A percentile compares a stretch with the other conserved stretches of the same genome.
These are phyloP conservation scores for Glaciozyma martinii DNA, from an alignment of 768 basidiomycete genomes.

Conservation along the genomic window DNA sequence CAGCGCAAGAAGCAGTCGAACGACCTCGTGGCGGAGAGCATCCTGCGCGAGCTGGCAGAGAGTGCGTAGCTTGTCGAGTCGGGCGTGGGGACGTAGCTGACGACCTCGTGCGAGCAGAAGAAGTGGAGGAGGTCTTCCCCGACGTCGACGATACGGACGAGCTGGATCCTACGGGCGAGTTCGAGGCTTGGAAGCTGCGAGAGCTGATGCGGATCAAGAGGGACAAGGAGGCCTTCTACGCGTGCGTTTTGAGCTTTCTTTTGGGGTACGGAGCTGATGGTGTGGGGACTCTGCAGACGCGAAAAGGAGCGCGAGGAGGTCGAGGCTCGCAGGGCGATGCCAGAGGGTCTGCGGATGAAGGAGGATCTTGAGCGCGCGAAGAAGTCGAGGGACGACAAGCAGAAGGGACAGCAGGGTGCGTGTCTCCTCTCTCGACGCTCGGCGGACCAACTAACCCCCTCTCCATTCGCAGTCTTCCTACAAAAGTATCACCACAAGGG, in stretches of 20 bases:
- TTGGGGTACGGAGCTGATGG: neutral
- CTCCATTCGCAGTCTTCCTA: slow-evolving; percentile 64
- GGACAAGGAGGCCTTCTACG: slow-evolving; percentile 81
- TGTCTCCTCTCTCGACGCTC: neutral
- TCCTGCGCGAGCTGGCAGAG: slow-evolving; percentile 78
- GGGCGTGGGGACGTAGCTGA: neutral
- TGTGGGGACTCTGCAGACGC: slow-evolving; percentile 37
- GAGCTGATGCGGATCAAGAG: slow-evolving; percentile 88
- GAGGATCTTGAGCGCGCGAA: slow-evolving; percentile 85
- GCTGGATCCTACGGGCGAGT: slow-evolving; percentile 75
- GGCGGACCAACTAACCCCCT: neutral
- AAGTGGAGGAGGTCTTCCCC: slow-evolving; percentile 69
- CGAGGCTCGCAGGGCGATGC: slow-evolving; percentile 80
- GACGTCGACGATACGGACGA: slow-evolving; percentile 96
- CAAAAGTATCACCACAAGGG: slow-evolving; percentile 99
- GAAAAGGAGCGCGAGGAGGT: slow-evolving; percentile 85
- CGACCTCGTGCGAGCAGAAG: slow-evolving; percentile 51
- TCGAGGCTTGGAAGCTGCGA: slow-evolving; percentile 90
- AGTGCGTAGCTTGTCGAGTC: slow-evolving; percentile 50
- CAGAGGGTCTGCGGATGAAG: slow-evolving; percentile 81
- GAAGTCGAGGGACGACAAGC: slow-evolving; percentile 69
- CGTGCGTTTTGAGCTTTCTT: slow-evolving; percentile 12
- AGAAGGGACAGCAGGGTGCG: slow-evolving; percentile 33
- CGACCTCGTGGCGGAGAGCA: slow-evolving; percentile 87
- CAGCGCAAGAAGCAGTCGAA: slow-evolving; percentile 81